Conservation (phyloP, 2,329 filamentous ascomycete species). For the Clonostachys rosea region DNA sequence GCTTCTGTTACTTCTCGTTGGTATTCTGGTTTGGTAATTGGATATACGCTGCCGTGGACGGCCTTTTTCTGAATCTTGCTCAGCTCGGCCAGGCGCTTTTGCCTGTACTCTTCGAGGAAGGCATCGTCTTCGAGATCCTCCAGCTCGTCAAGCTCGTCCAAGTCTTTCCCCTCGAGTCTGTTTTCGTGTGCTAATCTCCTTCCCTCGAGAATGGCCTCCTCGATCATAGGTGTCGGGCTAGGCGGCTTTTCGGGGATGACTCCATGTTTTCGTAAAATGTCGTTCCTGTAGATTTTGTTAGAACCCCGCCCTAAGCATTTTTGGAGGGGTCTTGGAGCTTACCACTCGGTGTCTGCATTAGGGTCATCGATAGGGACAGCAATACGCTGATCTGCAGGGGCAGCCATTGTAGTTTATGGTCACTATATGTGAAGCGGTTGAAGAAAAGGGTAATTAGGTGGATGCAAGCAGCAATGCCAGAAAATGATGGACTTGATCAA, state of each 20-base stretch:
- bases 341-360: conserved; percentile 98
- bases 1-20: conserved; percentile 87
- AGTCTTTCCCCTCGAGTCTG: conserved; percentile 85
- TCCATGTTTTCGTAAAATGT: conserved; percentile 94
- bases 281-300: conserved; percentile 65
- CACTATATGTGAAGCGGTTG: background rate
- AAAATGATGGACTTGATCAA: no score
- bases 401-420: conserved; percentile 43
- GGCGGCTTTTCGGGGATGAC: conserved; percentile 97
- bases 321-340: conserved; percentile 16
- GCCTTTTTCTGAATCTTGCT: conserved; percentile 69
- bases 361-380: conserved; percentile 88
- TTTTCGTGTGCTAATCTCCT: conserved; percentile 85
- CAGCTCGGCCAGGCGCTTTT: conserved; percentile 84
- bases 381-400: conserved; percentile 59
- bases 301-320: conserved; percentile 4
- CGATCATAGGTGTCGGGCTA: conserved; percentile 91
- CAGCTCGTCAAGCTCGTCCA: conserved; percentile 88
- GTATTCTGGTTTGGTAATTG: conserved; percentile 92
- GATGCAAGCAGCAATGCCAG: no score
- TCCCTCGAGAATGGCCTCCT: conserved; percentile 87
- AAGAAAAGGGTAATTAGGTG: background rate
- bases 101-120: conserved; percentile 82
- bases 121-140: conserved; percentile 94
- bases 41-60: conserved; percentile 86